phyloP scores from a whole-genome alignment of 345 rosid species.

The Toxicodendron radicans region DNA sequence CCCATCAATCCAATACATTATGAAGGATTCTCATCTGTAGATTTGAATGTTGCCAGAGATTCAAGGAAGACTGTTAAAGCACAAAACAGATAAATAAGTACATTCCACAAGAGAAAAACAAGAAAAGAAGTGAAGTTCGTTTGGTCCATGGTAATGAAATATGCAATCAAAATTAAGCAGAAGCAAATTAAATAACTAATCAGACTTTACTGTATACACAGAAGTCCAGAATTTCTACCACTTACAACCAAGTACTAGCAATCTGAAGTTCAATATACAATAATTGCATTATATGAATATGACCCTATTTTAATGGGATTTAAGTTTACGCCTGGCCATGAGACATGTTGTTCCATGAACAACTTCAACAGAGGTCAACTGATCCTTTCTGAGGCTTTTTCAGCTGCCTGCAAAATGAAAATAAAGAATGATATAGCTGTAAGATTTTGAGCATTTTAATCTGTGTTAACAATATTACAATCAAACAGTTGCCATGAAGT shows the following conservation, averaged over 20 bases:
- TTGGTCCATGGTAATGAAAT: too few species aligned
- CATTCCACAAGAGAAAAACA: not conserved
- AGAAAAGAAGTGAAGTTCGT: not conserved
- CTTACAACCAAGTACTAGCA: not conserved
- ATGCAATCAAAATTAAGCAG: not conserved
- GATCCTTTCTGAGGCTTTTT: not conserved
- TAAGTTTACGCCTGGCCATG: not conserved
- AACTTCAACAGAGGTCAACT: not conserved
- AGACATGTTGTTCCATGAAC: not conserved
- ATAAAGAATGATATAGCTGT: not conserved
- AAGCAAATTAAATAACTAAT: not conserved
- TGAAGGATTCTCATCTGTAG: constrained; percentile 1
- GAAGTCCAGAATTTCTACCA: not conserved
- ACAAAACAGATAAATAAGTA: not conserved
- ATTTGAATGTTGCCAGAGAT: constrained; percentile 11
- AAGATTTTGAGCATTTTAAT: not conserved
- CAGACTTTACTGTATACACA: not conserved
- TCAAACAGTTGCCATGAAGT: not conserved
- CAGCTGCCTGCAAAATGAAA: not conserved
- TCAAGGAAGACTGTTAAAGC: not conserved
- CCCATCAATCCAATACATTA: not conserved
- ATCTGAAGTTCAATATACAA: not conserved
- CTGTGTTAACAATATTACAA: not conserved
- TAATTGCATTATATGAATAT: not conserved
- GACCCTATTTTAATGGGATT: not conserved